Evolutionary conservation across 805 yeast species (phyloP).

Genomic region (Sugiyamaella chiloensis): DNA sequence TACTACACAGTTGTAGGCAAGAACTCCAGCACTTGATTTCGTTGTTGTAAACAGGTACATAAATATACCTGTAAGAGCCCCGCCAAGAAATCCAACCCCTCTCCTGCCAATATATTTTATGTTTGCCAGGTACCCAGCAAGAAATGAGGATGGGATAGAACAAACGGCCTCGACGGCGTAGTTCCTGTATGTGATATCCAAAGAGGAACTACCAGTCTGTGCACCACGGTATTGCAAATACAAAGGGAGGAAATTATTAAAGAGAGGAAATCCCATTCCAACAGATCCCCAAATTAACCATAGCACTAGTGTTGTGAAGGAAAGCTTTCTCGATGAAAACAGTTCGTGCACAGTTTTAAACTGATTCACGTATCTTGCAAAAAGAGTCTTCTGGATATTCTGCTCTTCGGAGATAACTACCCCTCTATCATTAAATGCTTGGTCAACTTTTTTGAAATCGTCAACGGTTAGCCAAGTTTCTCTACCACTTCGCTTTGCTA

Average conservation of each 20-base stretch:
- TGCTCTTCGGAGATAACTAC: conserved; percentile 35
- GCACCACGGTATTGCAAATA: conserved; percentile 33
- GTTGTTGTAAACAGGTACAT: conserved; percentile 12
- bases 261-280: conserved; percentile 52
- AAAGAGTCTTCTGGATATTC: conserved; percentile 26
- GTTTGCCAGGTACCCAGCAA: neutral
- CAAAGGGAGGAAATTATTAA: conserved; percentile 51
- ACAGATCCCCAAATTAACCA: conserved; percentile 51
- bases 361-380: conserved; percentile 31
- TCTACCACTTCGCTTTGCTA: conserved; percentile 48
- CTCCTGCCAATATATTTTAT: conserved; percentile 4
- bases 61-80: conserved; percentile 10
- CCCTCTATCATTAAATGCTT: conserved; percentile 43
- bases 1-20: conserved; percentile 12
- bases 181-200: conserved; percentile 11
- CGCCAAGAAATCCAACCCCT: conserved; percentile 4
- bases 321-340: conserved; percentile 42
- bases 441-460: too few relatives aligned
- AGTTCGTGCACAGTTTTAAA: conserved; percentile 42
- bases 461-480: too few relatives aligned
- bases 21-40: conserved; percentile 4
- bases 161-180: conserved; percentile 8
- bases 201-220: conserved; percentile 4
- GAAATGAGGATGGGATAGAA: conserved; percentile 12
- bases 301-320: conserved; percentile 43